Evolutionary conservation across 768 basidiomycete genomes (phyloP).

Genomic region (Tylopilus sp.): DNA sequence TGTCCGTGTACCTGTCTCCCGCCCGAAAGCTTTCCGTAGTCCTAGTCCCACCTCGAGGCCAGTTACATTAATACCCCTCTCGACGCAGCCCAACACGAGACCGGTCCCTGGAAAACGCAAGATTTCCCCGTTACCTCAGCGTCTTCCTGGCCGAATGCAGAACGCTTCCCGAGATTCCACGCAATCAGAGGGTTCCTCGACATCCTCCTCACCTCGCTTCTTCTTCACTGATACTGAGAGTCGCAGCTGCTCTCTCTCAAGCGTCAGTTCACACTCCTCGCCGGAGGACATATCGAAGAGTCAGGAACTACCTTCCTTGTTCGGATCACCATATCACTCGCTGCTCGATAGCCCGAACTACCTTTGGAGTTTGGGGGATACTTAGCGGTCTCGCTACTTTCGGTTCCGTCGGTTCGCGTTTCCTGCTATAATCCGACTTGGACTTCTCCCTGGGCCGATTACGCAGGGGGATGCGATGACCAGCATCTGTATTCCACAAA

Average conservation of each 20-base stretch:
- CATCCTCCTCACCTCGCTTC: conserved; percentile 1
- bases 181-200: conserved; percentile 7
- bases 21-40: conserved; percentile 2
- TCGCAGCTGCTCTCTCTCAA: conserved; percentile 2
- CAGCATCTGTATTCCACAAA: too few relatives aligned
- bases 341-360: neutral
- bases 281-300: neutral
- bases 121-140: conserved; percentile 5
- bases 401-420: neutral
- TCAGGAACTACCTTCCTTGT: neutral
- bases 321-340: neutral
- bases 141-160: neutral
- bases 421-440: too few relatives aligned
- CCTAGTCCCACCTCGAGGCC: neutral
- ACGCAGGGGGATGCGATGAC: too few relatives aligned
- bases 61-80: conserved; percentile 9
- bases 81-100: neutral
- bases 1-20: neutral
- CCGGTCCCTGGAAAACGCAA: neutral
- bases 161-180: neutral
- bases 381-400: neutral
- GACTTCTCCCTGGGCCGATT: too few relatives aligned
- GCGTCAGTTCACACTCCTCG: neutral
- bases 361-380: neutral
- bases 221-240: conserved; percentile 1